These are phyloP conservation scores for Globisporangium parvum DNA, from an alignment of 352 stramenopile species.

Conservation along the genomic window DNA sequence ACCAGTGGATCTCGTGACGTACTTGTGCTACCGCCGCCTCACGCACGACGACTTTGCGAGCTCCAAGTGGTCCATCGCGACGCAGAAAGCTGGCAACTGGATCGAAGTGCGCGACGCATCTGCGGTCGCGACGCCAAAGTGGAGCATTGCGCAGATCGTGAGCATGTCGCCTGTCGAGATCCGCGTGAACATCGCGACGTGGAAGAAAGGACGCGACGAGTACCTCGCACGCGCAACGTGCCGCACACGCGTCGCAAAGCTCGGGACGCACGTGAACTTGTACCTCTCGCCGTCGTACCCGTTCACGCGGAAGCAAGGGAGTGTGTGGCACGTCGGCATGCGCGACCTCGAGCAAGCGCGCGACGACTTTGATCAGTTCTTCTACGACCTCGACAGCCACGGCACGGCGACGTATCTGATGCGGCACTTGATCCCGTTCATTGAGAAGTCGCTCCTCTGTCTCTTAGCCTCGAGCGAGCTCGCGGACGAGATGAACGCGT, in stretches of 20 bases:
- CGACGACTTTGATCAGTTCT: conserved; percentile 68
- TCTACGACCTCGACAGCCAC: conserved; percentile 48
- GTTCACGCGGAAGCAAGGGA: conserved; percentile 63
- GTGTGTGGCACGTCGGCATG: conserved; percentile 54
- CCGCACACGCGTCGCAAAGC: conserved; percentile 56
- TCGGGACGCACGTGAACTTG: conserved; percentile 69
- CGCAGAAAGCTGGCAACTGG: conserved; percentile 67
- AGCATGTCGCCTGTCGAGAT: conserved; percentile 56
- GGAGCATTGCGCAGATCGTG: conserved; percentile 72
- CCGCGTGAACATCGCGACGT: conserved; percentile 61
- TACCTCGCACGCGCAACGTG: conserved; percentile 52
- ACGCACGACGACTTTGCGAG: conserved; percentile 51
- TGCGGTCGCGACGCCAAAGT: conserved; percentile 42
- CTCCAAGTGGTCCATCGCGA: conserved; percentile 68
- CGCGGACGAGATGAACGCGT: conserved; percentile 66
- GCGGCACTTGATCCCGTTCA: conserved; percentile 51
- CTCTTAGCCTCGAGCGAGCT: conserved; percentile 65
- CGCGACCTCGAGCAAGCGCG: conserved; percentile 59
- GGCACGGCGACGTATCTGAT: conserved; percentile 36
- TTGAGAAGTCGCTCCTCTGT: conserved; percentile 72
- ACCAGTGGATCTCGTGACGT: conserved; percentile 52
- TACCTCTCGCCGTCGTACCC: conserved; percentile 80
- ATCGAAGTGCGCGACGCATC: conserved; percentile 77
- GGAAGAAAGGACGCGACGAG: conserved; percentile 68
- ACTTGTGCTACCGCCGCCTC: conserved; percentile 66